A percentile compares a stretch with the other conserved stretches of the same genome.
Evolutionary conservation across 225 moss, liverwort and hornwort genomes (phyloP).

Genomic region (Neckera pumila): DNA sequence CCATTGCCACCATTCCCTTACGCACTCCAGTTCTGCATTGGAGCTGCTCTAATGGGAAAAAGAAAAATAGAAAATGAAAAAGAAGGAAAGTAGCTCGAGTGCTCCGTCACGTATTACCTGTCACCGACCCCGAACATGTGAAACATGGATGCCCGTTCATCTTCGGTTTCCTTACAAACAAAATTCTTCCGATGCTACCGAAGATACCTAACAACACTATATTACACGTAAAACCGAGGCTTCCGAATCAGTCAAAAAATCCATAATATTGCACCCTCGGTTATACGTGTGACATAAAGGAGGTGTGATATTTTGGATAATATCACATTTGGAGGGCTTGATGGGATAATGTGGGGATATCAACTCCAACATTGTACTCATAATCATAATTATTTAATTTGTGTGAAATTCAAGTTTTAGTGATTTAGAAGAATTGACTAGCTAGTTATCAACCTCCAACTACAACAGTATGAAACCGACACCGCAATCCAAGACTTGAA

Average conservation of each 20-base stretch:
- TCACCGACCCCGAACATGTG: not conserved
- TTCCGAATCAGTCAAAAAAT: too few species aligned
- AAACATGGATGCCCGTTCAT: not conserved
- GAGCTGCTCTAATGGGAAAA: too few species aligned
- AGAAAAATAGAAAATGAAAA: too few species aligned
- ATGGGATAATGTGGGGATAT: not conserved
- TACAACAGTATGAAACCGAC: not conserved
- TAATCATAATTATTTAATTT: not conserved
- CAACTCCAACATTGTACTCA: not conserved
- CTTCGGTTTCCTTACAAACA: not conserved
- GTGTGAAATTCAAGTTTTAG: not conserved
- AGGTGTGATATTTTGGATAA: not conserved
- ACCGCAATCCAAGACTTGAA: not conserved
- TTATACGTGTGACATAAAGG: not conserved
- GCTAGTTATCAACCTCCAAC: too few species aligned
- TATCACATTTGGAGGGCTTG: not conserved
- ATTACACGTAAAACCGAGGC: too few species aligned
- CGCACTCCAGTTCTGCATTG: too few species aligned
- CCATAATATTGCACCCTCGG: not conserved
- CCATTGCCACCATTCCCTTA: too few species aligned
- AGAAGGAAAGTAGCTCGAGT: too few species aligned
- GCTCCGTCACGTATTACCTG: too few species aligned
- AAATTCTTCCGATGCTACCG: too few species aligned
- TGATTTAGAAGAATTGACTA: not conserved
- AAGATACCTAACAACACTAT: too few species aligned